Base-by-base conservation (phyloP, 2,329 filamentous ascomycete species). In the Dothiorella sarmentorum region DNA sequence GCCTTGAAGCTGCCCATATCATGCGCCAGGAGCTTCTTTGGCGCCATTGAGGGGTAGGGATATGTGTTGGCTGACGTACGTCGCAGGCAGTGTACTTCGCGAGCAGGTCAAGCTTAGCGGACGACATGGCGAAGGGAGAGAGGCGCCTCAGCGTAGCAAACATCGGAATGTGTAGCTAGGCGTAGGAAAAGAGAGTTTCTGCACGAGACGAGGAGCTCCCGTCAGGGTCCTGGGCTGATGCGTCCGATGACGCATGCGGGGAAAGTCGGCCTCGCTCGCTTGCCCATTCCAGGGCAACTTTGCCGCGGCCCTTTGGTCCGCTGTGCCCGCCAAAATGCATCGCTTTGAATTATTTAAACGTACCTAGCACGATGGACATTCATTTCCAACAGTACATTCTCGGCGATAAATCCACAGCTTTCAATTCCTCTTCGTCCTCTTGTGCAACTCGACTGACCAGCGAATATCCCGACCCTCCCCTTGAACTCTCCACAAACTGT, bases 81-180 rank as follows among this genome's bases (percentile, higher is more conserved):
- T 71, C 69, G 61, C 69, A 71, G 17, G 69, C 65, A 7, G 65
- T 64, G 60, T 69, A 71, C 26, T 64, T 61, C 1, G 58, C 55
- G 52, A 71, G 59, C n/a, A 45, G 64, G 63, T 68, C 64, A 60
- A 56, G 62, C 42, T 62, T 42, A 7, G 42, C 37, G 15, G 53
- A 42, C 17, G 53, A 47, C 59, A 60, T 60, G 3, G 27, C n/a
- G 42, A 47, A 58, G 17, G 55, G 31, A 38, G 44, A 27, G 22
- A 53, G 24, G 20, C 49, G 49, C 11, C 49, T 38, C 22, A 53
- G 15, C 15, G 49, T 53, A 11, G 33, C 22, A 29, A 53, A 40
- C 49, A 53, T 53, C 13, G 4, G 24, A 9, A 18, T 22, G n/a
- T 26, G 22, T n/a, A 1, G 29, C n/a, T n/a, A n/a, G n/a, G n/a